Evolutionary conservation across 768 basidiomycete genomes (phyloP).

Genomic region (Thelephora ganbajun): DNA sequence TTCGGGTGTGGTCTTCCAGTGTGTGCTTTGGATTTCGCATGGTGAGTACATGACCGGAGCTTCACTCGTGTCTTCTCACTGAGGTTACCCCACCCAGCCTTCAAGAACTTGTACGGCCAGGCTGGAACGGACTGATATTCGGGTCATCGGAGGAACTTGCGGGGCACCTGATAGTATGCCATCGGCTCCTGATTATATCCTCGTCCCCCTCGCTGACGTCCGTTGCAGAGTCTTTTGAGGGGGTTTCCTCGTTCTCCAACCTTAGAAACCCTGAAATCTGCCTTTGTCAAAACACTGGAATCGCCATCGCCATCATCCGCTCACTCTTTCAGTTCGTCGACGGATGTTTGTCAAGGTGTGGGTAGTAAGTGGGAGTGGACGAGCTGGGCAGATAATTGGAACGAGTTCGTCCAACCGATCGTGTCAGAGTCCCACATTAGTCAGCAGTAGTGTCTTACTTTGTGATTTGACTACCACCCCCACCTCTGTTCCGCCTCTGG

Average conservation of each 20-base stretch:
- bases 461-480: too few species aligned
- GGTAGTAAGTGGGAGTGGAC: constrained; percentile 41
- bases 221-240: constrained; percentile 34
- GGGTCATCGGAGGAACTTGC: constrained; percentile 52
- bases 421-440: constrained; percentile 19
- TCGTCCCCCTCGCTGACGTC: background rate
- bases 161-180: constrained; percentile 50
- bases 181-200: constrained; percentile 1
- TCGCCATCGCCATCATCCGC: background rate
- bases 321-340: background rate
- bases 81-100: constrained; percentile 33
- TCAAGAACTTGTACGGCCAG: constrained; percentile 73
- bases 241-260: constrained; percentile 44
- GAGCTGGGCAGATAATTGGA: constrained; percentile 85
- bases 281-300: constrained; percentile 21
- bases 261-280: constrained; percentile 38
- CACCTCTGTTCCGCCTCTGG: too few species aligned
- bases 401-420: constrained; percentile 46
- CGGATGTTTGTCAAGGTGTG: constrained; percentile 5
- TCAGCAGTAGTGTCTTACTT: background rate
- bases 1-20: constrained; percentile 95
- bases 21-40: constrained; percentile 75
- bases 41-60: constrained; percentile 32
- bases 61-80: background rate
- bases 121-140: constrained; percentile 77